These are phyloP conservation scores for Globisporangium sylvaticum DNA, from an alignment of 352 stramenopile species.

Conservation along the genomic window DNA sequence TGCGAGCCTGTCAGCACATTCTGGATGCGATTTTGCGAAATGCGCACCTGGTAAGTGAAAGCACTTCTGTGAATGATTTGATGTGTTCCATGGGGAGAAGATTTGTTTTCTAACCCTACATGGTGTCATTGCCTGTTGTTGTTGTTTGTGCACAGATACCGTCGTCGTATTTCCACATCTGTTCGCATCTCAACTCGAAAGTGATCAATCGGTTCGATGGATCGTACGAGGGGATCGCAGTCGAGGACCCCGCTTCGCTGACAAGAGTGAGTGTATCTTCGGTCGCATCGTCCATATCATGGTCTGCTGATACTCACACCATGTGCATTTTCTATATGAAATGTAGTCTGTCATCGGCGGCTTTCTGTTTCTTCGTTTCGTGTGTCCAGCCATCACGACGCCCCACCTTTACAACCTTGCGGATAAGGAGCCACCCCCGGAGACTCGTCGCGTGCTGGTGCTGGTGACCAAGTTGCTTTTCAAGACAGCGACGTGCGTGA, in stretches of 20 bases:
- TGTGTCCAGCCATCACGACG: constrained; percentile 86
- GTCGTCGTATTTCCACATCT: constrained; percentile 74
- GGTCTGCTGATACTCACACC: background rate
- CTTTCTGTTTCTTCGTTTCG: constrained; percentile 86
- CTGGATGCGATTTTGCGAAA: constrained; percentile 79
- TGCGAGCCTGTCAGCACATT: constrained; percentile 78
- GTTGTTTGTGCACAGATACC: constrained; percentile 34
- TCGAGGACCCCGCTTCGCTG: constrained; percentile 49
- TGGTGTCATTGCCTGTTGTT: background rate
- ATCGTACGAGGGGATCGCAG: constrained; percentile 47
- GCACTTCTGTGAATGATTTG: background rate
- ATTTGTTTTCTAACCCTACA: no score
- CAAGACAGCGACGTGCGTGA: constrained; percentile 83
- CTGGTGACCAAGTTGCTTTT: constrained; percentile 87
- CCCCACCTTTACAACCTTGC: constrained; percentile 80
- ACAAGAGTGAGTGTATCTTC: constrained; percentile 36
- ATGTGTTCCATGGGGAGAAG: no score
- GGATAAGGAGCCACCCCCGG: constrained; percentile 59
- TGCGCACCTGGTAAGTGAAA: constrained; percentile 31
- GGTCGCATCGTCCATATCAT: background rate
- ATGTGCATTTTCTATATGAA: background rate
- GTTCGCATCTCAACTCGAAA: constrained; percentile 67
- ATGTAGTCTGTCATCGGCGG: constrained; percentile 77
- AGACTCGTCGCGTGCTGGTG: constrained; percentile 81
- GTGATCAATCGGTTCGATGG: constrained; percentile 71